These are phyloP conservation scores for Plasmodium reichenowi DNA, from an alignment of 169 alveolate species.

Conservation along the genomic window DNA sequence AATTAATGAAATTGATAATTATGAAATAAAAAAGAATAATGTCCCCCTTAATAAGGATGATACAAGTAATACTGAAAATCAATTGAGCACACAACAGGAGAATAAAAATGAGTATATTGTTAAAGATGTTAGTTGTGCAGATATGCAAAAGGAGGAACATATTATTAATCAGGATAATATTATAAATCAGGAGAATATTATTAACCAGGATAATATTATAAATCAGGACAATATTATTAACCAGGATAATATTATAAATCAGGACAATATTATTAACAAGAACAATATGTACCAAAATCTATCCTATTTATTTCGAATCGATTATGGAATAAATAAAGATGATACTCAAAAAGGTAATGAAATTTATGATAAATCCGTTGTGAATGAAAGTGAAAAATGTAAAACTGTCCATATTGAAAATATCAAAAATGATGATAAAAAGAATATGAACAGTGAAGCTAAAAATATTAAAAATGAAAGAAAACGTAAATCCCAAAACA, in stretches of 20 bases:
- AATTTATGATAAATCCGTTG: background rate
- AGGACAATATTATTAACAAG: background rate
- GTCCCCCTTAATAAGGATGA: background rate
- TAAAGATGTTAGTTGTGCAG: background rate
- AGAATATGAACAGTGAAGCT: background rate
- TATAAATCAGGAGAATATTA: background rate
- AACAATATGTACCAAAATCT: background rate
- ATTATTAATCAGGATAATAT: background rate
- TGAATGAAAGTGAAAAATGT: background rate
- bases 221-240: too few species aligned
- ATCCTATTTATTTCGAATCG: slow-evolving; percentile 25
- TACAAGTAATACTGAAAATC: background rate
- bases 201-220: background rate
- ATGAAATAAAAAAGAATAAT: slow-evolving; percentile 21
- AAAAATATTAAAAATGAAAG: slow-evolving; percentile 10
- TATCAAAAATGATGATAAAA: background rate
- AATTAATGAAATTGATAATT: slow-evolving; percentile 55
- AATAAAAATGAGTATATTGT: background rate
- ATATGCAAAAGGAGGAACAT: background rate
- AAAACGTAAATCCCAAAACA: background rate
- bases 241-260: background rate
- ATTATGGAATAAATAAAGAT: slow-evolving; percentile 27
- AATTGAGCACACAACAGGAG: too few species aligned
- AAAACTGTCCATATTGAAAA: background rate
- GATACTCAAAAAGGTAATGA: background rate